phyloP scores from a whole-genome alignment of 2,329 filamentous ascomycete species.

The Fusarium sp. region DNA sequence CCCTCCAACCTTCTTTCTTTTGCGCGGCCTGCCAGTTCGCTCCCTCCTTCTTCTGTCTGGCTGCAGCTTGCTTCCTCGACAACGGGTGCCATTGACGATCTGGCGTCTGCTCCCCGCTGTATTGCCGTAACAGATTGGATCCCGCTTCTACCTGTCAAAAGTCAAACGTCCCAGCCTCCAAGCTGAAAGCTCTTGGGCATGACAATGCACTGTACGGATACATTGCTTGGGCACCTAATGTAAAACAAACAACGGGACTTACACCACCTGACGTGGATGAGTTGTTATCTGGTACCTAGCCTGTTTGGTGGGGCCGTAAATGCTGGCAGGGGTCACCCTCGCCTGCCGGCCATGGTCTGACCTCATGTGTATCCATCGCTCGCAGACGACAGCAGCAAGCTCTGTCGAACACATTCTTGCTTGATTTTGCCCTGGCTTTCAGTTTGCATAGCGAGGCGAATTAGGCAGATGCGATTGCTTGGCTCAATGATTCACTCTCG shows the following conservation, averaged over 20 bases:
- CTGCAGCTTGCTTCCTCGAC: constrained; percentile 20
- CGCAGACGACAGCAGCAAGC: constrained; percentile 18
- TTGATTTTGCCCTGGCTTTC: constrained; percentile 18
- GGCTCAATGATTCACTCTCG: constrained; percentile 24
- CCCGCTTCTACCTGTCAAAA: not conserved
- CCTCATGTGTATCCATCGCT: constrained; percentile 32
- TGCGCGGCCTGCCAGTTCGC: not conserved
- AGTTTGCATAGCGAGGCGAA: constrained; percentile 3
- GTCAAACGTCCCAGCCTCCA: not conserved
- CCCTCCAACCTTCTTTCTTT: constrained; percentile 23
- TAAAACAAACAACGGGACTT: constrained; percentile 17
- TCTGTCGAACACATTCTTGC: constrained; percentile 6
- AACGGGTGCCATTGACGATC: constrained; percentile 7
- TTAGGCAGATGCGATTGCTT: constrained; percentile 10
- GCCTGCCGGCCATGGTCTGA: constrained; percentile 28
- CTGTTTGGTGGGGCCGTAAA: constrained; percentile 21
- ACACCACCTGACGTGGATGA: constrained; percentile 29
- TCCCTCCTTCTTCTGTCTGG: not conserved
- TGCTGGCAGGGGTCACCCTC: constrained; percentile 25
- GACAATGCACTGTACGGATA: not conserved
- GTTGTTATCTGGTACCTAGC: constrained; percentile 6
- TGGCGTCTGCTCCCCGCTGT: not conserved
- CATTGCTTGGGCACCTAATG: not conserved
- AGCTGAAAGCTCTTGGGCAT: not conserved
- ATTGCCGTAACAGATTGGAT: not conserved